Conservation (phyloP, 2,329 filamentous ascomycete species). For the Aurifilum marmelostoma region DNA sequence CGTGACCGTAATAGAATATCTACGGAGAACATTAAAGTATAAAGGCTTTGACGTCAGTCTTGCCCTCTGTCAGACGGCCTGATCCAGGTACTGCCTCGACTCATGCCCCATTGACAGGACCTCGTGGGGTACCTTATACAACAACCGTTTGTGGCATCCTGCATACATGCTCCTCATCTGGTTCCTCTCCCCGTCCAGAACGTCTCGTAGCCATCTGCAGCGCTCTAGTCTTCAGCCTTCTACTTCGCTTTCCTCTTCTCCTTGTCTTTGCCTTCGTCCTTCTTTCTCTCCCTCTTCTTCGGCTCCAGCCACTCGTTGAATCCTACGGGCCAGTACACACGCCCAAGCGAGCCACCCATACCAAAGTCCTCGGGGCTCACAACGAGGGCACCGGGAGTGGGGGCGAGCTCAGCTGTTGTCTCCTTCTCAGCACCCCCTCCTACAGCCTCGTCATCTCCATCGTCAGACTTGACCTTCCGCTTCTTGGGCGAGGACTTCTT, state of each 20-base stretch:
- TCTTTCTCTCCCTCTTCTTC: conserved; percentile 67
- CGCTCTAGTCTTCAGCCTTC: conserved; percentile 42
- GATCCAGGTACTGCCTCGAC: too few species aligned
- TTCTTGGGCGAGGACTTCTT: conserved; percentile 44
- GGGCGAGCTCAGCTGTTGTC: background rate
- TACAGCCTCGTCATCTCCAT: conserved; percentile 35
- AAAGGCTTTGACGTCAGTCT: background rate
- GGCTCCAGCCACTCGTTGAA: conserved; percentile 91
- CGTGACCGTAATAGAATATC: background rate
- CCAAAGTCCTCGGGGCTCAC: conserved; percentile 71
- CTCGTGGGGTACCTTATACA: too few species aligned
- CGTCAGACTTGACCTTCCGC: conserved; percentile 42
- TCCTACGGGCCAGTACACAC: conserved; percentile 89
- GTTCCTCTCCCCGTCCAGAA: background rate
- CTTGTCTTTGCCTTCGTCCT: conserved; percentile 60
- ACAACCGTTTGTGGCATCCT: background rate
- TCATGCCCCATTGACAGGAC: too few species aligned
- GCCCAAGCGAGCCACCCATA: conserved; percentile 81
- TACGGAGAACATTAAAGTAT: background rate
- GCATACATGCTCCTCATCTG: background rate
- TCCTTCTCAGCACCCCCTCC: conserved; percentile 46
- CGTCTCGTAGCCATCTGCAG: background rate
- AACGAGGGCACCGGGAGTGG: conserved; percentile 1
- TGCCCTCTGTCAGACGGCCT: too few species aligned
- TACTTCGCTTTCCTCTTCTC: conserved; percentile 72